Base-by-base conservation (phyloP, 805 yeast genomes). In the Candida hispaniensis region DNA sequence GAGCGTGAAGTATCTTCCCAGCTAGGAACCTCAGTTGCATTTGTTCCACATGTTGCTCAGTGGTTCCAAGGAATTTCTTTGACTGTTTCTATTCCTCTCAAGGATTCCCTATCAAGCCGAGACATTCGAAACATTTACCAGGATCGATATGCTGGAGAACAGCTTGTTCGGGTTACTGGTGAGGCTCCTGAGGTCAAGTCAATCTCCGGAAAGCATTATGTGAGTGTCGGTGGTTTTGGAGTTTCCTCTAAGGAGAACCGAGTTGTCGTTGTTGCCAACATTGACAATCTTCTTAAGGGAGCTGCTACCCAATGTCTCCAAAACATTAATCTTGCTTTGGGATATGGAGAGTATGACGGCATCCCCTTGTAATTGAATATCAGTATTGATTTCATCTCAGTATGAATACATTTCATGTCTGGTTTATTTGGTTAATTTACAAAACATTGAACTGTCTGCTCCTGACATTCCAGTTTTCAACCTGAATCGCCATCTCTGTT, bases 11-110 rank as follows among this genome's bases (percentile, higher is more conserved):
- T 93, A 42, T 80, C 94, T 25, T 52, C 67, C 10, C 86, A 79
- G 47, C 64, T 91, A 42, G 93, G 93, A 3, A 60, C 63, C 26
- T 70, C 73, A 19, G 83, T 91, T 32, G 88, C 94, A 4, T 91
- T 91, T 58, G 73, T 80, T 45, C 98, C 99, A 13, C 99, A 91
- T 52, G 99, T 91, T 41, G 98, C 96, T 2, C 93, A 79, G 56
- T 91, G 98, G 98, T 91, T 91, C 74, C 97, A 93, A 62, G 99
- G 99, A 48, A 91, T 91, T 47, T 69, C 94, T 2, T 80, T 80
- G 51, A 88, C 99, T 13, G 77, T 91, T 38, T 75, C 83, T 25
- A 79, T 91, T 41, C 98, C 98, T 34, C 70, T 91, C 51, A 26
- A 34, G 6, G 66, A 72, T 35, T 63, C 67, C 24, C 61, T 86